phyloP scores from a whole-genome alignment of 176 grass and related monocot genomes.

The Oropetium thomaeum region DNA sequence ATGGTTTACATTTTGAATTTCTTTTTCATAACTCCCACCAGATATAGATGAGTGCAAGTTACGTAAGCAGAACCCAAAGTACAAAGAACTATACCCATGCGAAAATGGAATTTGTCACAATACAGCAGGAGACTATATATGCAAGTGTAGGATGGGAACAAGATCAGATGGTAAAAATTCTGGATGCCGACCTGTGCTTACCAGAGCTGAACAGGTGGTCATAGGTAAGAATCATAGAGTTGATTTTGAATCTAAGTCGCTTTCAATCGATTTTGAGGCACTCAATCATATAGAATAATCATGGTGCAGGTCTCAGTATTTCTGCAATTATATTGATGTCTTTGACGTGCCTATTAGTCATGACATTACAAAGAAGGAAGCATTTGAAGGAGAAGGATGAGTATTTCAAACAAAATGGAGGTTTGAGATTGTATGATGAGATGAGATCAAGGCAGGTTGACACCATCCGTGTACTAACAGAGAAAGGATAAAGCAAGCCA shows the following conservation, averaged over 20 bases:
- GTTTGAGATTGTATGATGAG: conserved; percentile 37
- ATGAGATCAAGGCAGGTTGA: conserved; percentile 44
- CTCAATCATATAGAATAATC: background rate
- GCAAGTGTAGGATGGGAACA: conserved; percentile 36
- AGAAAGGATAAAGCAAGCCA: conserved; percentile 43
- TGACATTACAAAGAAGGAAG: conserved; percentile 35
- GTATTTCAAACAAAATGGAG: conserved; percentile 49
- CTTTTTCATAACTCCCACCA: background rate
- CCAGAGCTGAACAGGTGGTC: background rate
- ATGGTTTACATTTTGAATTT: background rate
- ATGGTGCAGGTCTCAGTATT: conserved; percentile 32
- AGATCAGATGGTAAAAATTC: conserved; percentile 7
- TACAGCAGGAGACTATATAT: conserved; percentile 18
- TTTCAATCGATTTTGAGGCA: background rate
- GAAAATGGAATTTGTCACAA: conserved; percentile 32
- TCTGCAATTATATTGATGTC: conserved; percentile 3
- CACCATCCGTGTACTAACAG: conserved; percentile 29
- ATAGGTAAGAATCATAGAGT: conserved; percentile 19
- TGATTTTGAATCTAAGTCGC: background rate
- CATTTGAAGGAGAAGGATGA: conserved; percentile 36
- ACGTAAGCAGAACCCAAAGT: background rate
- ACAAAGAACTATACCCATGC: conserved; percentile 27
- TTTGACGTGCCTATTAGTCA: conserved; percentile 11
- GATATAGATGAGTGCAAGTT: conserved; percentile 33
- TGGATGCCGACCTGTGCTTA: conserved; percentile 16